These are phyloP conservation scores for Cordyceps militaris DNA, from an alignment of 2,329 filamentous ascomycete species.

Conservation along the genomic window DNA sequence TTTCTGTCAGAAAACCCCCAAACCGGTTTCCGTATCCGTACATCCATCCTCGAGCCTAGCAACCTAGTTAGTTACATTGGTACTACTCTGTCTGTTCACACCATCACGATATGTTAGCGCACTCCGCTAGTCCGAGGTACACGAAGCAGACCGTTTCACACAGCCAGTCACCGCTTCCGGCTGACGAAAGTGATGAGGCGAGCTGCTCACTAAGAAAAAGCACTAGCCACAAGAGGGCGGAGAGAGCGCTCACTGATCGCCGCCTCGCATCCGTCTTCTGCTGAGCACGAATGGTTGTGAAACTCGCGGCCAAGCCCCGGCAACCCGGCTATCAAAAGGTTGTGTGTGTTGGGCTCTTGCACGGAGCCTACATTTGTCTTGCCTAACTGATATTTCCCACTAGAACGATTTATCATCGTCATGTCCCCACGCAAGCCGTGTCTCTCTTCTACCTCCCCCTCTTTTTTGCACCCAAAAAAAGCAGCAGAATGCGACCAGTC, in stretches of 20 bases:
- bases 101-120: not conserved
- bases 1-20: not conserved
- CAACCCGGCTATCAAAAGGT: not conserved
- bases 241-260: not conserved
- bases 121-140: not conserved
- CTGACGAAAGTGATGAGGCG: constrained; percentile 2
- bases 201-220: not conserved
- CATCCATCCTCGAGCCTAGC: not conserved
- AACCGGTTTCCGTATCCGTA: not conserved
- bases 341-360: not conserved
- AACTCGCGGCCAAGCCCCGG: not conserved
- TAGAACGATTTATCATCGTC: not conserved
- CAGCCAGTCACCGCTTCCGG: not conserved
- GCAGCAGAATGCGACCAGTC: not conserved
- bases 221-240: constrained; percentile 1
- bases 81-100: not conserved
- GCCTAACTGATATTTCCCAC: not conserved
- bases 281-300: not conserved
- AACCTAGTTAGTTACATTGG: not conserved
- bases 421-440: not conserved
- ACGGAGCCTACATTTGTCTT: not conserved
- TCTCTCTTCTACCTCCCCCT: not conserved
- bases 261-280: not conserved
- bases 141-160: not conserved
- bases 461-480: not conserved